Base-by-base conservation (phyloP, 768 basidiomycete genomes). In the Rhizopogon salebrosus region DNA sequence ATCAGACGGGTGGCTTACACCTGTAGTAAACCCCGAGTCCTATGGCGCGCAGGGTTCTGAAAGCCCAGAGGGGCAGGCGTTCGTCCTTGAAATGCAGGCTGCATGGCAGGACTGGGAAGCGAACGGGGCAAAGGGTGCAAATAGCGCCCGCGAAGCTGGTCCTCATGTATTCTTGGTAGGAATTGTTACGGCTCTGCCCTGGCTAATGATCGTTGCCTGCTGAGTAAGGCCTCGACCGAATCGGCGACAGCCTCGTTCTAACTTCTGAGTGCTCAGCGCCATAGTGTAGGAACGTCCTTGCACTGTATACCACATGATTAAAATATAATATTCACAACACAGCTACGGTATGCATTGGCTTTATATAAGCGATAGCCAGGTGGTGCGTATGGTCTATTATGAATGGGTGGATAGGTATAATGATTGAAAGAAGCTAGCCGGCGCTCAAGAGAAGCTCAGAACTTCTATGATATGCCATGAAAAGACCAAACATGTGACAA, bases 51-150 rank as follows among this genome's bases (percentile, higher is more conserved):
- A 78, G 54, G 85, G 87, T 0, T 53, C 66, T 0, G 20, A 80
- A 18, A 88, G 86, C 54, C 80, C 92, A 2, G 92, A 95, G 65
- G 84, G 76, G 0, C 77, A 94, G 70, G 88, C 87, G 6, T 95
- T 95, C 65, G 80, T 88, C 10, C 65, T 94, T 5, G 75, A 84
- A 61, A 75, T 93, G 69, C 75, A 91, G 53, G 79, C 88, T 0
- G 87, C 87, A 4, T 89, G 83, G 75, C 72, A 76, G 40, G 91
- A 92, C 57, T 92, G 90, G 89, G 75, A 78, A 1, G 71, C 68
- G 0, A 75, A 64, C 26, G 85, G 87, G 0, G 69, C 77, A 3
- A 68, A 72, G 24, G 84, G 84, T 6, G 70, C 66, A n/a, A 83
- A 77, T 60, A 67, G 54, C 18, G 74, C 69, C 20, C 20, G 20